Base-by-base conservation (phyloP, 768 basidiomycete species). In the Suillus clintonianus region DNA sequence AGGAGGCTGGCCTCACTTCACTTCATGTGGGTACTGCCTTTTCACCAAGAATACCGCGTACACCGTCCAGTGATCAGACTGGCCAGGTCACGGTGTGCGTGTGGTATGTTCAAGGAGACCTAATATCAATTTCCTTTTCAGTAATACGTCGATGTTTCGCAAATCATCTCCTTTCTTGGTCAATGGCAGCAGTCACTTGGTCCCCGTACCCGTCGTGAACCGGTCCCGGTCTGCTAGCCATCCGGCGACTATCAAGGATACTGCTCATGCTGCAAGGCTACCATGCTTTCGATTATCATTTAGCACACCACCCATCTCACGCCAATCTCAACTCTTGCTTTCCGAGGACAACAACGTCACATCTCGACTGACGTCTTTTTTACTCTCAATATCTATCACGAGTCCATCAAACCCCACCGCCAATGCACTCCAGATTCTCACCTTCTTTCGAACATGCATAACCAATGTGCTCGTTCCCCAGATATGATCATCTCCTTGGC, bases 261-360 rank as follows among this genome's bases (percentile, higher is more conserved):
- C 36, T 37, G 10, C 36, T 11, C 36, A 11, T 50, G 48, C 48
- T 34, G 54, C 54, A 55, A 55, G 54, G 54, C 54, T 36, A 36
- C 36, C 54, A 24, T 55, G 54, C 54, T 22, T n/a, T 22, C 53
- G 34, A 54, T 54, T 54, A 54, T n/a, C 36, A 37, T 55, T 50
- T 53, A n/a, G n/a, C n/a, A n/a, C n/a, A n/a, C n/a, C n/a, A n/a
- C n/a, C n/a, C n/a, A 37, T 37, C 54, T 37, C 54, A 56, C 36
- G 36, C 4, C n/a, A 36, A 55, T 22, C 36, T 55, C 36, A 50
- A 27, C 15, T 5, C 27, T 17, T 37, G 11, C 34, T 54, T 54
- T 56, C 54, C 54, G 54, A 56, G 54, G 54, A 55, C 53, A 7
- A 54, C 30, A 24, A 48, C 50, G 17, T 51, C 50, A 30, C 27